Evolutionary conservation across 805 yeast species (phyloP), one percentile per base, ranked within the genome.

Genomic region (Ogataea methanolica): DNA sequence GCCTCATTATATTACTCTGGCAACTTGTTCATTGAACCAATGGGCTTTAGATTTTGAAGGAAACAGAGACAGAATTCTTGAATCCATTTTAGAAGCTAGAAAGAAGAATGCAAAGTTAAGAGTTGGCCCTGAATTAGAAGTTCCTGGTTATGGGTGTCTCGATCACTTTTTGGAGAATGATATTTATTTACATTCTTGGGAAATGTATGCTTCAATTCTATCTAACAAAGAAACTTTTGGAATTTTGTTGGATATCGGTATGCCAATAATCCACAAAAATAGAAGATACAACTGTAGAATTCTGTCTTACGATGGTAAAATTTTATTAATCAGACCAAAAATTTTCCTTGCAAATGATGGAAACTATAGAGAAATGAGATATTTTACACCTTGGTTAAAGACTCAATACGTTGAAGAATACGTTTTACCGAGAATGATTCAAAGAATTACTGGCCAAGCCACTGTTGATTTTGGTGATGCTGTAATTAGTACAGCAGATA

Each of bases 31-130:
- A 59, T 75, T 94, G 54, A 94, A 94, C 70, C 99, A 94, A 76
- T 94, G 99, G 99, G 97, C 99, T 0, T 74, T 94, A 46, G 99
- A 94, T 65, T 94, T 89, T 66, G 98, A 92, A 66, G 99, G 99
- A 5, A 94, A 94, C 67, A 76, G 97, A 45, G 96, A 91, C 61
- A 75, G 99, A 48, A 92, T 94, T 53, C 59, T 94, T 22, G 84
- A 85, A 60, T 85, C 96, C 46, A 92, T 94, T 59, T 63, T 61
- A 21, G 73, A 78, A 44, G 96, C 99, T 45, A 94, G 91, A 60
- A 65, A 68, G 29, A 75, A 70, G 50, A 88, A 88, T 15, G 95
- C 99, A 0, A 71, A 74, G 17, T 75, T 95, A 44, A 76, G 99
- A 61, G 97, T 95, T 17, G 99, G 99, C 2, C 99, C 99, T 2